Percentiles rank a stretch among this genome's conserved stretches.
phyloP scores from a whole-genome alignment of 2,329 filamentous ascomycete genomes.

The Amphichorda felina region DNA sequence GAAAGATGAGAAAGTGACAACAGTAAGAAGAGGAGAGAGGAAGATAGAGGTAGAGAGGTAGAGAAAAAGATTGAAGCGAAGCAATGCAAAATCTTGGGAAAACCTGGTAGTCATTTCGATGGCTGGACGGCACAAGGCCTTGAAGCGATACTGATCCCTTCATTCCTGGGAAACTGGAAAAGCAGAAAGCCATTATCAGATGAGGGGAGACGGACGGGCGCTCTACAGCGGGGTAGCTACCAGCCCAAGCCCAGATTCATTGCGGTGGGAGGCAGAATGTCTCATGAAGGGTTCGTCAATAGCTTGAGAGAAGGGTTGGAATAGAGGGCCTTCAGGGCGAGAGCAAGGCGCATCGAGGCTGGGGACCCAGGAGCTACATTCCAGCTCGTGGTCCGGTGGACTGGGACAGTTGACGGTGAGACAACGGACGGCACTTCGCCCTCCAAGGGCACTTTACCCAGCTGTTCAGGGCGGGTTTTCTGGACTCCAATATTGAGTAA shows the following conservation, averaged over 20 bases:
- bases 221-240: not conserved
- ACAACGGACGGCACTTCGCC: constrained; percentile 7
- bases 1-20: constrained; percentile 5
- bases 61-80: constrained; percentile 6
- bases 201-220: not conserved
- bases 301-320: not conserved
- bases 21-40: constrained; percentile 5
- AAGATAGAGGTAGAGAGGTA: constrained; percentile 4
- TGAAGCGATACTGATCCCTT: constrained; percentile 19
- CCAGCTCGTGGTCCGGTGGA: constrained; percentile 4
- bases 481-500: not conserved
- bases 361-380: constrained; percentile 5
- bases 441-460: no score
- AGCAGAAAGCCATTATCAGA: not conserved
- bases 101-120: constrained; percentile 13
- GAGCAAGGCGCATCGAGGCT: not conserved
- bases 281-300: constrained; percentile 6
- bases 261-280: constrained; percentile 18
- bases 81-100: constrained; percentile 6
- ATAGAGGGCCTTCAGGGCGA: not conserved
- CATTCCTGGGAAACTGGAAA: constrained; percentile 17
- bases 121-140: constrained; percentile 13
- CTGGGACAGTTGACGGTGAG: constrained; percentile 6
- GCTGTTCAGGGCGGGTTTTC: not conserved
- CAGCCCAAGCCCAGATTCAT: constrained; percentile 9